Evolutionary conservation across 2,329 filamentous ascomycete species (phyloP), one percentile per base, ranked within the genome.

Genomic region (Penicillium brevicompactum): DNA sequence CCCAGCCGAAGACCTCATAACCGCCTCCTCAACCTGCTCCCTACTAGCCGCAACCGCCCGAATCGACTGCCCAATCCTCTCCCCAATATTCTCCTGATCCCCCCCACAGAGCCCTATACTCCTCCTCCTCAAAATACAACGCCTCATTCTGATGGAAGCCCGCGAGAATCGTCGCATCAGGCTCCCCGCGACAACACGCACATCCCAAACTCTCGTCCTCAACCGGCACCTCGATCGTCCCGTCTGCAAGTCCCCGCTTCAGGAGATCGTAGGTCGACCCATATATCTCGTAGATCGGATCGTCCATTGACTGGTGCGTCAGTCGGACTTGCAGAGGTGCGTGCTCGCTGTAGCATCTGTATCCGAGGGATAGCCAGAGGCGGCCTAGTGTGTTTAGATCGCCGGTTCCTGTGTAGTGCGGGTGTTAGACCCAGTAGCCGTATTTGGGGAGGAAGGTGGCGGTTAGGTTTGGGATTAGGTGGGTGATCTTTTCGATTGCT

Each of bases 131-230:
- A 24, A 63, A 67, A 14, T 34, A 53, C 13, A 67, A 50, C 4
- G 59, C 61, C 10, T 61, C 38, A 1, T 55, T 46, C 5, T 57
- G 24, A 22, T 49, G 30, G 18, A 63, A 62, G 5, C 54, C 48
- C 10, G 14, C 9, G 4, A 58, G 43, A 8, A 67, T 66, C 5
- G 56, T 40, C 1, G 63, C 63, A n/a, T 41, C 48, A 1, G 60
- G 59, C 24, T 64, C 56, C 1, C 64, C 64, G 5, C 40, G 38
- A 31, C 64, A 67, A 37, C 63, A 66, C 1, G 59, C 34, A 49
- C 65, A 66, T 9, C 18, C n/a, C 5, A 31, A 16, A 9, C 38
- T 11, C 10, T n/a, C 10, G 24, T 44, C 16, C 9, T 13, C 21
- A 16, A 37, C 40, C 1, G 56, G 55, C 6, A 44, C 27, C 2